Percentiles rank a stretch among this genome's conserved stretches.
Evolutionary conservation across 2,329 filamentous ascomycete genomes (phyloP).

Genomic region (Cladosporium sp.): DNA sequence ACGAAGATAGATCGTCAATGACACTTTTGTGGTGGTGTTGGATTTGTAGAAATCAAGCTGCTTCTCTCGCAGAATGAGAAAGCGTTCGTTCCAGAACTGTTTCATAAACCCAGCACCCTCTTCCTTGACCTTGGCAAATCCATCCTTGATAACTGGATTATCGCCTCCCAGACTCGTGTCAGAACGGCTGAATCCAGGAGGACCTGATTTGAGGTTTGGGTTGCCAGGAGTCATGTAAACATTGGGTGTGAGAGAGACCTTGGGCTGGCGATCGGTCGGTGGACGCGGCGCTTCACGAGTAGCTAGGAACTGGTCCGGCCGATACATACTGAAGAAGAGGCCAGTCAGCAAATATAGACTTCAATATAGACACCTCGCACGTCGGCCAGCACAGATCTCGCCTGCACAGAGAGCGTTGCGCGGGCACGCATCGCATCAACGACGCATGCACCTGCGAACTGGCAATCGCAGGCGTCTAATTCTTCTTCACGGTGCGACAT

Average conservation of each 20-base stretch:
- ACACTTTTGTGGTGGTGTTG: constrained; percentile 73
- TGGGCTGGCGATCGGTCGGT: constrained; percentile 68
- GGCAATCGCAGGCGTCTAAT: neutral
- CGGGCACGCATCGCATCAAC: neutral
- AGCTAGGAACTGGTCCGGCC: constrained; percentile 80
- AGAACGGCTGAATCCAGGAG: constrained; percentile 32
- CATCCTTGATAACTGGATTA: constrained; percentile 51
- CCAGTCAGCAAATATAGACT: neutral
- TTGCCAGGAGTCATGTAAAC: constrained; percentile 67
- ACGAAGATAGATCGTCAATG: constrained; percentile 78
- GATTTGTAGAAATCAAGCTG: constrained; percentile 92
- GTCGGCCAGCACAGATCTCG: neutral
- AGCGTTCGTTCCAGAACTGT: constrained; percentile 78
- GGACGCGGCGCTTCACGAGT: constrained; percentile 90
- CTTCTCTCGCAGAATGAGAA: constrained; percentile 85
- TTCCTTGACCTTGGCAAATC: constrained; percentile 83
- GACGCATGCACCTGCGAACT: neutral
- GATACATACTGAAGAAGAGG: constrained; percentile 50
- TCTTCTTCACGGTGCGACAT: neutral
- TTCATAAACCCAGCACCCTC: constrained; percentile 65
- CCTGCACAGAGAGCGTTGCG: neutral
- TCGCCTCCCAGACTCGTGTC: constrained; percentile 40
- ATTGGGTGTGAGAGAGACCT: constrained; percentile 66
- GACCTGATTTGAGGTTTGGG: constrained; percentile 50
- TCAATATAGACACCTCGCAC: neutral